phyloP scores from a whole-genome alignment of 2,329 filamentous ascomycete species.

The Pyricularia sp. region DNA sequence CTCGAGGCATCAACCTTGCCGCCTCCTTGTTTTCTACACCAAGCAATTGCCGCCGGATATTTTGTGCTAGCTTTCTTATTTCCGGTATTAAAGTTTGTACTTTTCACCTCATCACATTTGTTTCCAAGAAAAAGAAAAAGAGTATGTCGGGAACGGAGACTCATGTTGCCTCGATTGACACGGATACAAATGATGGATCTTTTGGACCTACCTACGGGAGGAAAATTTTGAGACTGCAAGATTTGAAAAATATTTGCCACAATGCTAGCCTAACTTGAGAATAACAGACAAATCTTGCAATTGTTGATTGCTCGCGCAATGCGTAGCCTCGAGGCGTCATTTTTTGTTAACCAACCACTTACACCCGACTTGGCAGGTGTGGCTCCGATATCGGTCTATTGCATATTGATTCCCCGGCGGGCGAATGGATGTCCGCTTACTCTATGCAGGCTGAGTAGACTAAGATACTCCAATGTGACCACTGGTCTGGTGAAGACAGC shows the following conservation, averaged over 20 bases:
- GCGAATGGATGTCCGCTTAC: neutral
- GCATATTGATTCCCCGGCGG: neutral
- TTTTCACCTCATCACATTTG: neutral
- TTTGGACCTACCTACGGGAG: slow-evolving; percentile 7
- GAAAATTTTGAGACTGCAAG: slow-evolving; percentile 5
- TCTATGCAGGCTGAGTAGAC: neutral
- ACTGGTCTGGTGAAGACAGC: too few relatives aligned
- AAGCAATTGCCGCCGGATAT: neutral
- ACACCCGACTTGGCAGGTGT: neutral
- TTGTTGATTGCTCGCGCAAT: neutral
- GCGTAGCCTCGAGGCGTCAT: neutral
- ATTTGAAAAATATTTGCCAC: slow-evolving; percentile 1
- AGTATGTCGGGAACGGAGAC: neutral
- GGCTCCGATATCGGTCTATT: neutral
- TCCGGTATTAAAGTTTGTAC: neutral
- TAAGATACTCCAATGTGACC: neutral
- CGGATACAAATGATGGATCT: neutral
- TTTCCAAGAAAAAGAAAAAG: neutral
- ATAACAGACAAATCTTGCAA: neutral
- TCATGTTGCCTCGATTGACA: slow-evolving; percentile 1
- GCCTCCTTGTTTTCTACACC: neutral
- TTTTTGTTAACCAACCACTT: neutral
- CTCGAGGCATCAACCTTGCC: neutral
- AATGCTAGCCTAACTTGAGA: neutral
- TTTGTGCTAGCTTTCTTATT: neutral